A percentile compares a stretch with the other conserved stretches of the same genome.
phyloP scores from a whole-genome alignment of 2,329 filamentous ascomycete species.

The Trichoderma hamatum region DNA sequence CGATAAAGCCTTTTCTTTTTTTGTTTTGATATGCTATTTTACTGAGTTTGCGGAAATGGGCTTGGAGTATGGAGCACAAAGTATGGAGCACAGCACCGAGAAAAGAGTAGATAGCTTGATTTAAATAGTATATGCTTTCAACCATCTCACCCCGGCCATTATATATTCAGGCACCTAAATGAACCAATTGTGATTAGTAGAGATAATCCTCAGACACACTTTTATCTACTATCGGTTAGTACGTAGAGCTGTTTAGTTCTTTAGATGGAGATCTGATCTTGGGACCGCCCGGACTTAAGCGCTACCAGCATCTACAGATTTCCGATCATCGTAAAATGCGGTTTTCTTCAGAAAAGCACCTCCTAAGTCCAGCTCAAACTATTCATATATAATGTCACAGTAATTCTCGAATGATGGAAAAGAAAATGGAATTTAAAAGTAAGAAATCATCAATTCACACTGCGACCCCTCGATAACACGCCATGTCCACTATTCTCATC shows the following conservation, averaged over 20 bases:
- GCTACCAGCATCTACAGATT: conserved; percentile 5
- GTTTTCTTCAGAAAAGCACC: neutral
- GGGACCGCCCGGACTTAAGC: conserved; percentile 7
- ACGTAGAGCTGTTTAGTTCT: neutral
- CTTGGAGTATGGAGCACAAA: neutral
- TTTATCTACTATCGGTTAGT: neutral
- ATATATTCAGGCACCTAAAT: neutral
- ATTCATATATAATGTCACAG: neutral
- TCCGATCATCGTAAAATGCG: conserved; percentile 6
- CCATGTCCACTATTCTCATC: conserved; percentile 22
- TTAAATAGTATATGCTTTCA: neutral
- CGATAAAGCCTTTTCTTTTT: neutral
- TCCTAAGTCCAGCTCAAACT: neutral
- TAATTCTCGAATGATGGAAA: neutral
- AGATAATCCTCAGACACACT: neutral
- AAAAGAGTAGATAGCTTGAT: neutral
- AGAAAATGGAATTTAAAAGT: neutral
- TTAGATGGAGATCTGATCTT: neutral
- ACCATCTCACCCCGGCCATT: neutral
- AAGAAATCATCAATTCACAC: neutral
- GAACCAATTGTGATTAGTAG: neutral
- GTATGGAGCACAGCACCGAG: neutral
- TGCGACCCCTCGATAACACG: neutral
- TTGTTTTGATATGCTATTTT: neutral
- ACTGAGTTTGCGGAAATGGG: neutral